Evolutionary conservation across 495 filamentous ascomycete genomes (phyloP).

Genomic region (Bacidia rubella): DNA sequence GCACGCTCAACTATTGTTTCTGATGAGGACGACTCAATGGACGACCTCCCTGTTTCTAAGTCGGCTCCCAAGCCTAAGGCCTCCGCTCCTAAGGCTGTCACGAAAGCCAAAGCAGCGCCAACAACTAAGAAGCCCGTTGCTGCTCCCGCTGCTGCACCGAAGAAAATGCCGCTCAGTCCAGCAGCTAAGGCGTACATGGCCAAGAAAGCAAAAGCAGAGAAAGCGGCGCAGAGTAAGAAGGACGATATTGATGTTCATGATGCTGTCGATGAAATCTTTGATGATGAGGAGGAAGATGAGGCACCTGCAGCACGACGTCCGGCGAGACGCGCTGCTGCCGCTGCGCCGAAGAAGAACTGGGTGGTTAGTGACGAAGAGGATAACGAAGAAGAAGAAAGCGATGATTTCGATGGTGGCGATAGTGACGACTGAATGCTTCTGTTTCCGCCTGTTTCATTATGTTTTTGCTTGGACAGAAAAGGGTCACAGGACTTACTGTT

Average conservation of each 20-base stretch:
- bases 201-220: constrained; percentile 49
- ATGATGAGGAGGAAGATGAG: constrained; percentile 30
- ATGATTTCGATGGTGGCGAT: constrained; percentile 16
- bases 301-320: constrained; percentile 12
- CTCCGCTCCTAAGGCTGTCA: constrained; percentile 13
- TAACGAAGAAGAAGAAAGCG: constrained; percentile 11
- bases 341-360: constrained; percentile 13
- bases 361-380: constrained; percentile 22
- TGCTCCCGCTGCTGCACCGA: constrained; percentile 24
- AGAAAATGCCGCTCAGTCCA: constrained; percentile 46
- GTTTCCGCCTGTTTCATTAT: neutral
- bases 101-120: constrained; percentile 27
- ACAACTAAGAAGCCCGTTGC: constrained; percentile 22
- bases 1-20: constrained; percentile 47
- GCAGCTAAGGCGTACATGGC: constrained; percentile 73
- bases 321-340: constrained; percentile 15
- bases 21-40: constrained; percentile 49
- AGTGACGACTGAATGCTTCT: constrained; percentile 14
- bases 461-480: neutral
- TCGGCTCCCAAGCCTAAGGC: constrained; percentile 24
- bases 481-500: too few species aligned
- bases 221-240: constrained; percentile 25
- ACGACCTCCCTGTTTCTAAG: constrained; percentile 24
- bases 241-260: constrained; percentile 28
- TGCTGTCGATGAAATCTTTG: constrained; percentile 34